Percentiles rank a stretch among this genome's conserved stretches.
phyloP scores from a whole-genome alignment of 2,329 filamentous ascomycete genomes.

The Aspergillus pseudonomiae region DNA sequence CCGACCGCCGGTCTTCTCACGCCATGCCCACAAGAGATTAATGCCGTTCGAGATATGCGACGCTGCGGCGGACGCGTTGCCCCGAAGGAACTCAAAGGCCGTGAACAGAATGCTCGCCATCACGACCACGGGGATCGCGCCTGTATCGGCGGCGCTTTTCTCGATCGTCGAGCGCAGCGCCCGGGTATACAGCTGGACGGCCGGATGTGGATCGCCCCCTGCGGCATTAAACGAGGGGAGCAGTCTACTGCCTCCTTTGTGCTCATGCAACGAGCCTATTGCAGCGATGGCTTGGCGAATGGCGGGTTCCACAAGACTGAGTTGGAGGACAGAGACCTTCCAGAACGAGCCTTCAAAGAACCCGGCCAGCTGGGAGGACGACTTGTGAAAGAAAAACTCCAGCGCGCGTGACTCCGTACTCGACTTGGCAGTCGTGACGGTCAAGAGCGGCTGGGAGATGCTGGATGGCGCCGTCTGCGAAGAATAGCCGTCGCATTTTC shows the following conservation, averaged over 20 bases:
- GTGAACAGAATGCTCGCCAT: constrained; percentile 68
- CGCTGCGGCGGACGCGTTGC: constrained; percentile 30
- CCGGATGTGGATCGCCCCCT: background rate
- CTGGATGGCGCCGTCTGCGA: background rate
- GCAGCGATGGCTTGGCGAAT: constrained; percentile 69
- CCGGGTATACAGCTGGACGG: constrained; percentile 19
- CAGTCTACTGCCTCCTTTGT: constrained; percentile 47
- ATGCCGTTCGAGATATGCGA: constrained; percentile 20
- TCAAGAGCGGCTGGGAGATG: constrained; percentile 1
- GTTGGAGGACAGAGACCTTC: constrained; percentile 64
- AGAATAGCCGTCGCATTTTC: constrained; percentile 21
- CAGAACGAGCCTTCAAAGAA: constrained; percentile 70
- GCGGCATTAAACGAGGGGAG: constrained; percentile 24
- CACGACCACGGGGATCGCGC: constrained; percentile 44
- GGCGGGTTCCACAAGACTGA: constrained; percentile 63
- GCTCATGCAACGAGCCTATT: constrained; percentile 67
- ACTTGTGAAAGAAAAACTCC: constrained; percentile 56
- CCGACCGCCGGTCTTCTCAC: constrained; percentile 9
- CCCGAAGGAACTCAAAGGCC: constrained; percentile 59
- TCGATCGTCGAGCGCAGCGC: constrained; percentile 18
- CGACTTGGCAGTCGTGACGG: constrained; percentile 4
- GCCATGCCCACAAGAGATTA: constrained; percentile 19
- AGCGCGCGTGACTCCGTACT: constrained; percentile 17
- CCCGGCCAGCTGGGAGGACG: constrained; percentile 65
- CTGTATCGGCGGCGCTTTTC: constrained; percentile 50